Evolutionary conservation across 169 alveolate genomes (phyloP).

Genomic region (Plasmodium coatneyi): DNA sequence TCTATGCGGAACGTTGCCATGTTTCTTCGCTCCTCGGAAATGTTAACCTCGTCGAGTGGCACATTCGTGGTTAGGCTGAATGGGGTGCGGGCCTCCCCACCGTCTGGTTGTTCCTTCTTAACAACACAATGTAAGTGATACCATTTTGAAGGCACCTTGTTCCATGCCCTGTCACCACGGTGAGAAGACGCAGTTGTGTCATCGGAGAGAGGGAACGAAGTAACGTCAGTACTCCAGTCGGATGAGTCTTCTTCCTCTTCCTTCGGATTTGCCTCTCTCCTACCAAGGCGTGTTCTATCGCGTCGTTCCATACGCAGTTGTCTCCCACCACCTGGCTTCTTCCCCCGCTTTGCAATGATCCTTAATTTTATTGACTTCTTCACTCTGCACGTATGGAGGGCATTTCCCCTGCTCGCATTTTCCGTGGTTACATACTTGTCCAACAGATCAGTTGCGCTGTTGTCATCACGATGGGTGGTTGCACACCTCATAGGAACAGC

Average conservation of each 20-base stretch:
- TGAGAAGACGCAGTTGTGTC: not conserved
- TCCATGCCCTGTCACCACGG: not conserved
- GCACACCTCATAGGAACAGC: not conserved
- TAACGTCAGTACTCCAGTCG: not conserved
- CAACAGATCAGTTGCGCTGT: not conserved
- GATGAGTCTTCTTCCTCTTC: not conserved
- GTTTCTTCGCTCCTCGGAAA: not conserved
- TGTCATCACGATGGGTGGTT: not conserved
- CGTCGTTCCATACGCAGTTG: not conserved
- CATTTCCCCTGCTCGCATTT: not conserved
- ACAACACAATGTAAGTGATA: not conserved
- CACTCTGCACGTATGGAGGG: not conserved
- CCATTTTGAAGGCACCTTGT: not conserved
- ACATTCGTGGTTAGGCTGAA: not conserved
- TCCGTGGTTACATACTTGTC: not conserved
- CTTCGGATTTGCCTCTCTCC: not conserved
- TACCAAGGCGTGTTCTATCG: not conserved
- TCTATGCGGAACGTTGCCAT: not conserved
- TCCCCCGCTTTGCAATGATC: not conserved
- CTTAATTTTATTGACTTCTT: not conserved
- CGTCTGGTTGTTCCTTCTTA: not conserved
- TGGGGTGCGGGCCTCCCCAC: not conserved
- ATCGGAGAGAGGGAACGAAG: not conserved
- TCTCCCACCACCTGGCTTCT: not conserved
- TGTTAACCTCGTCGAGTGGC: not conserved